Evolutionary conservation across 176 grass and related monocot species (phyloP), one percentile per base, ranked within the genome.

Genomic region (Paspalum vaginatum): DNA sequence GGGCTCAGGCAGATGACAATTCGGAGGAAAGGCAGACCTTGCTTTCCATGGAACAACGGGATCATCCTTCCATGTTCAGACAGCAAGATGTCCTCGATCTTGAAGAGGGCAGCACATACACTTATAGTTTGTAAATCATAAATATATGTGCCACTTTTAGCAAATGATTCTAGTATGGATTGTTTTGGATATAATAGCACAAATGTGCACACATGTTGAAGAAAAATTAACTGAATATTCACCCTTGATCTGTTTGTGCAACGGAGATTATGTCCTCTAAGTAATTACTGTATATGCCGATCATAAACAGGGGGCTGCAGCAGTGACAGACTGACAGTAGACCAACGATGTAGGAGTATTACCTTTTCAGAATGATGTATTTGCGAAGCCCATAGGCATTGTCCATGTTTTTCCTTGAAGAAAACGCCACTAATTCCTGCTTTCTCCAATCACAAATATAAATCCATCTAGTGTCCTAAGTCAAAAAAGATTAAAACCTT

Each of bases 11-110:
- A 20, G 44, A 85, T 47, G 67, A n/a, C 2, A 37, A 55, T 44
- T 2, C 25, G 0, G 87, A 92, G 44, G 85, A 92, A 37, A 58
- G n/a, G 2, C 70, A 84, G 47, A 81, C 75, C 14, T 83, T 92
- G 82, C 79, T 95, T 70, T 79, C 15, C 11, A 85, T 77, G 58
- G 65, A 81, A 79, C 60, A 75, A 21, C 21, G 0, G 62, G 77
- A 54, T 62, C 63, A 57, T 60, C 70, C 75, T 25, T 74, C 68
- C 56, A 77, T 52, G 43, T 78, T 87, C 79, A 84, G 40, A 62
- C 37, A 65, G 8, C 79, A 87, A 48, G 61, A 76, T 55, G 57
- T 83, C 43, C 18, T 76, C 20, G 84, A 90, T 85, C 65, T 83
- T 59, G 76, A 87, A 85, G 72, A 49, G 18, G 66, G 80, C 11